Conservation (phyloP, 306 rosid genomes). For the Sesbania bispinosa region DNA sequence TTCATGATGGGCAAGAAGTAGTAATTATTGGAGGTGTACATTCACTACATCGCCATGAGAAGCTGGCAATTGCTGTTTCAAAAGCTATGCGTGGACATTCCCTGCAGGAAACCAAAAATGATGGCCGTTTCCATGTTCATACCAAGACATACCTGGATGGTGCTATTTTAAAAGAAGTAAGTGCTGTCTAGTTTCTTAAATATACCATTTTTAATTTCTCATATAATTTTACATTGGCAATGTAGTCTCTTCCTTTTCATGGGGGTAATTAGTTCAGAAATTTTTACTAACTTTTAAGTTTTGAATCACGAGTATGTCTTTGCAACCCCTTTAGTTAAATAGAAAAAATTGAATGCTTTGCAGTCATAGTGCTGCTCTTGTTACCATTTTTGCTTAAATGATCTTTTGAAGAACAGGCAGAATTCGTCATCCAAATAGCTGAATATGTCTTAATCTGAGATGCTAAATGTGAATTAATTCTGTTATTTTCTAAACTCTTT, state of each 20-base stretch:
- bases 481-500: neutral
- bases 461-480: slow-evolving; percentile 13
- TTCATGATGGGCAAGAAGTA: slow-evolving; percentile 85
- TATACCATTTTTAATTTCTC: slow-evolving; percentile 2
- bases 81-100: slow-evolving; percentile 98
- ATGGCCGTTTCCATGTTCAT: slow-evolving; percentile 96
- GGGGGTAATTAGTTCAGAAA: slow-evolving; percentile 1
- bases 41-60: slow-evolving; percentile 85
- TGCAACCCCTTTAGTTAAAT: slow-evolving; percentile 1
- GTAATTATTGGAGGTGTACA: slow-evolving; percentile 86
- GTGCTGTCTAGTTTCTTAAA: slow-evolving; percentile 35
- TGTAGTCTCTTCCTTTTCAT: slow-evolving; percentile 17
- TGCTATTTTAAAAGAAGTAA: slow-evolving; percentile 87
- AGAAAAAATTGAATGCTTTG: slow-evolving; percentile 7
- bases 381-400: neutral
- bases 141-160: slow-evolving; percentile 91
- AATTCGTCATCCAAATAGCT: slow-evolving; percentile 1
- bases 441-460: neutral
- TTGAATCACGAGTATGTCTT: slow-evolving; percentile 10
- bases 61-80: slow-evolving; percentile 93
- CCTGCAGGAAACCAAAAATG: slow-evolving; percentile 92
- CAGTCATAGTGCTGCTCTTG: neutral
- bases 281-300: slow-evolving; percentile 12
- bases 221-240: neutral
- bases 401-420: slow-evolving; percentile 16